Evolutionary conservation across 2,329 filamentous ascomycete species (phyloP), one percentile per base, ranked within the genome.

Genomic region (Ophiosphaerella narmari): DNA sequence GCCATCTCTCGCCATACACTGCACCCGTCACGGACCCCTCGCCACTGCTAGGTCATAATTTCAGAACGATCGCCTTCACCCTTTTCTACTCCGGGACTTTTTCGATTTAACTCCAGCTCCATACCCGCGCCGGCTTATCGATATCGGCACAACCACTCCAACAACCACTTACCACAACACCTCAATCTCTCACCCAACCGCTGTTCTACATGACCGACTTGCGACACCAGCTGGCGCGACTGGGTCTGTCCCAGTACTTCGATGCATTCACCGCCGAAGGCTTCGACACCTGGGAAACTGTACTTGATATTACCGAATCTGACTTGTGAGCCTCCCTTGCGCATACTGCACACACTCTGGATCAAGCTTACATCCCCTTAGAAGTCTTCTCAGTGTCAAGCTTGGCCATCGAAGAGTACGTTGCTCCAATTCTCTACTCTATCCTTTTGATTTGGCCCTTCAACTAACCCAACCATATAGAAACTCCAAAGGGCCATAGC

Each of bases 401-500:
- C 81, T 92, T 48, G 90, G 90, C 21, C 89, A 94, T 72, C 82
- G 90, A 68, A 83, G 90, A 75, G 88, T 91, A 84, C 66, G 85
- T 72, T 38, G n/a, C n/a, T 2, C 12, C 34, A 12, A 29, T 7
- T 18, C 12, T 26, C 11, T 29, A 29, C 26, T 29, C 26, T 29
- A 29, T 11, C 7, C 7, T 29, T 29, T 29, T 11, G 11, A 29
- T 6, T 29, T 3, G 5, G 11, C 7, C 26, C 26, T 2, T 8
- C 7, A 29, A 11, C 24, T 62, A 46, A 63, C 9, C 14, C 33
- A 24, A 6, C 13, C 6, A 2, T 29, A 6, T 58, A 91, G 87
- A 91, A 90, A 81, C 79, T 94, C n/a, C 90, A 94, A 75, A 80
- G 89, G 54, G 87, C 87, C 43, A 93, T 94, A 66, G 88, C 88